Evolutionary conservation across 2,329 filamentous ascomycete genomes (phyloP).

Genomic region (Raffaelea deltoideospora): DNA sequence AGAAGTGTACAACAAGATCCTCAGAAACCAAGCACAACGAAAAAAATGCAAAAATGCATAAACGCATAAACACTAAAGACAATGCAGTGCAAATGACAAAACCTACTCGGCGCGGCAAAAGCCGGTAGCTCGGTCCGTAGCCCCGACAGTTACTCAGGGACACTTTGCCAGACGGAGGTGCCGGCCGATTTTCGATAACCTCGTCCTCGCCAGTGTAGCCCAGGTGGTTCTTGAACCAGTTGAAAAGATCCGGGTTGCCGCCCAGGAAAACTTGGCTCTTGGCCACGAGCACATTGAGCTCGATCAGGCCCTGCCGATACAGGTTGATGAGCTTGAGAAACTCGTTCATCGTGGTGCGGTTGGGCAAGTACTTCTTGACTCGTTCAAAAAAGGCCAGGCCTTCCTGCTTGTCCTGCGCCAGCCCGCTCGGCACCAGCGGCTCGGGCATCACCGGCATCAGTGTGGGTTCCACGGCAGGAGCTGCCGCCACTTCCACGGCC

Average conservation of each 20-base stretch:
- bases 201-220: constrained; percentile 64
- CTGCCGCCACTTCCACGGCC: no score
- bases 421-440: constrained; percentile 63
- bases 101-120: constrained; percentile 65
- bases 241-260: constrained; percentile 75
- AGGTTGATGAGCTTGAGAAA: constrained; percentile 96
- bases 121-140: constrained; percentile 87
- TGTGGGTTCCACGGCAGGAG: constrained; percentile 62
- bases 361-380: constrained; percentile 89
- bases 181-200: constrained; percentile 62
- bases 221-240: constrained; percentile 75
- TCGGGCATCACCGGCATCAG: constrained; percentile 79
- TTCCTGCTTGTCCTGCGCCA: constrained; percentile 61
- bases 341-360: constrained; percentile 84
- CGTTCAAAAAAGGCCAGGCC: constrained; percentile 91
- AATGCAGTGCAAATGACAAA: background rate
- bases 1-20: background rate
- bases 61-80: background rate
- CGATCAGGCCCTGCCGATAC: constrained; percentile 84
- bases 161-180: constrained; percentile 64
- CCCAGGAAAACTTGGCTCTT: constrained; percentile 79
- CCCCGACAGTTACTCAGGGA: constrained; percentile 89
- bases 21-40: no score
- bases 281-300: constrained; percentile 66
- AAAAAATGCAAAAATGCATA: background rate